Evolutionary conservation across 805 yeast genomes (phyloP), one percentile per base, ranked within the genome.

Genomic region (Lipomyces japonicus): DNA sequence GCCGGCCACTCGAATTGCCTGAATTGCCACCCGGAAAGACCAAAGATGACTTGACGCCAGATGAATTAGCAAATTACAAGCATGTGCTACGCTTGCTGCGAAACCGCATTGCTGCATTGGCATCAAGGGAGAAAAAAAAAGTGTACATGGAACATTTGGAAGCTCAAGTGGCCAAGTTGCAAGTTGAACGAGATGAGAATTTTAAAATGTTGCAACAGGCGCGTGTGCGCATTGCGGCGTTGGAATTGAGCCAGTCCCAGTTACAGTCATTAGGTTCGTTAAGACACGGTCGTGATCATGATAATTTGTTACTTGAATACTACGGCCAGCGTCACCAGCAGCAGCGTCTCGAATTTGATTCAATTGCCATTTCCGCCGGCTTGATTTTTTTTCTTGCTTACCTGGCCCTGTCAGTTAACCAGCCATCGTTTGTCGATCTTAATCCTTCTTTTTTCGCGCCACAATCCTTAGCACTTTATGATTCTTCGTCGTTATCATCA

Each of bases 21-120:
- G 58, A 54, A 10, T 43, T 54, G 18, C 58, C 58, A 6, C 54
- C 55, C 10, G 58, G 58, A 3, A 51, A 54, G 44, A 54, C 58
- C 14, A 54, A 54, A 39, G 58, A 54, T 14, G 57, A 54, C 24
- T 35, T 54, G n/a, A 45, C 35, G 2, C 58, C 58, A 7, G 58
- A 53, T 10, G 56, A 51, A 7, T 39, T 54, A 22, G 58, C 55
- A 23, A 39, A 54, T 23, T 54, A 51, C 37, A 54, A 54, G 42
- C 58, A 54, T 26, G 53, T 51, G 16, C 57, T 46, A 14, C 45
- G 58, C 3, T 35, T 54, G 30, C 32, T 54, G 39, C 46, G 58
- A 16, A 54, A 54, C n/a, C 48, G 58, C 6, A 50, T 54, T 19
- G 58, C 58, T 18, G 58, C 58, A 12, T 39, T 54, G 14, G 57